Conservation (phyloP, 2,329 filamentous ascomycete species). For the Xylariaceae sp. region DNA sequence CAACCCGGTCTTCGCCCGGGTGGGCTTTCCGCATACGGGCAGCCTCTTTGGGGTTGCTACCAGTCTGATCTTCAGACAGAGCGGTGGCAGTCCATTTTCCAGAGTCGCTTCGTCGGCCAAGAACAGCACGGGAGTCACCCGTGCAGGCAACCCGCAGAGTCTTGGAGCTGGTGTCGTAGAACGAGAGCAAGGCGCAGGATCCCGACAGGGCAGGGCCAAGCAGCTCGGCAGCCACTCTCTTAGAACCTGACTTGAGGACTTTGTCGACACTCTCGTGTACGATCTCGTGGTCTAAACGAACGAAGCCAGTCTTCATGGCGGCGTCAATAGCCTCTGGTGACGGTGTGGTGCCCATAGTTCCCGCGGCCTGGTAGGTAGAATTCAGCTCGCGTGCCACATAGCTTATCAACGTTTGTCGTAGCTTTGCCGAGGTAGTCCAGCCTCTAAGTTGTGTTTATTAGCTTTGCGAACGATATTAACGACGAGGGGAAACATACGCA, state of each 20-base stretch:
- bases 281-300: conserved; percentile 87
- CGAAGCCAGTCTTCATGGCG: conserved; percentile 91
- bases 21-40: conserved; percentile 81
- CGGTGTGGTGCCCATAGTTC: conserved; percentile 59
- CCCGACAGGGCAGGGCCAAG: conserved; percentile 91
- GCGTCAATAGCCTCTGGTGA: conserved; percentile 77
- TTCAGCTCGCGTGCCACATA: conserved; percentile 94
- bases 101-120: conserved; percentile 72
- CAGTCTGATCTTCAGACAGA: conserved; percentile 91
- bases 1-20: conserved; percentile 83
- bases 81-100: conserved; percentile 93
- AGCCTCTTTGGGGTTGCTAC: conserved; percentile 80
- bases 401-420: conserved; percentile 87
- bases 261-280: conserved; percentile 90
- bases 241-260: conserved; percentile 83
- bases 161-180: conserved; percentile 87
- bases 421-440: conserved; percentile 96
- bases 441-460: conserved; percentile 54
- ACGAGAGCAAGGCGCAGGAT: conserved; percentile 94
- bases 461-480: not conserved
- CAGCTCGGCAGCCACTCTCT: conserved; percentile 85
- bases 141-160: conserved; percentile 92
- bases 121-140: conserved; percentile 90
- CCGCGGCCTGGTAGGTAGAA: conserved; percentile 77
- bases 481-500: conserved; percentile 57